phyloP scores from a whole-genome alignment of 768 basidiomycete species.

The Candolleomyces efflorescens region DNA sequence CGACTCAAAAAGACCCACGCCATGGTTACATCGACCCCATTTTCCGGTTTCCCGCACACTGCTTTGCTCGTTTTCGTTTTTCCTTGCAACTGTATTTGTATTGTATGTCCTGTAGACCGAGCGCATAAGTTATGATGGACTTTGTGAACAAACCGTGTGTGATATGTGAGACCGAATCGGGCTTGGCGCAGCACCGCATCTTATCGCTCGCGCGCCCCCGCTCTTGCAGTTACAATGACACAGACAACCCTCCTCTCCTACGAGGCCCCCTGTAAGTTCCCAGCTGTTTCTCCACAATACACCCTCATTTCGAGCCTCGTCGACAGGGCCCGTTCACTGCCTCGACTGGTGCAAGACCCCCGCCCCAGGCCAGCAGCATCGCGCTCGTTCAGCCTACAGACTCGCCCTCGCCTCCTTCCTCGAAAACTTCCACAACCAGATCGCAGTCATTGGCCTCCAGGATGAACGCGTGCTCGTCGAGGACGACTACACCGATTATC shows the following conservation, averaged over 20 bases:
- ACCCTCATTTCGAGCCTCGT: not conserved
- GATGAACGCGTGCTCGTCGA: slow-evolving; percentile 87
- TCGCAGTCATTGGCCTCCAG: slow-evolving; percentile 73
- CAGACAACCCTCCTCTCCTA: slow-evolving; percentile 75
- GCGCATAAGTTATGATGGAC: not conserved
- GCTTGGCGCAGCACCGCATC: not conserved
- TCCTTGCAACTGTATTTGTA: slow-evolving; percentile 1
- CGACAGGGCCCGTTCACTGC: slow-evolving; percentile 78
- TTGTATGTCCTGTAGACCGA: not conserved
- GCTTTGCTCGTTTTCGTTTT: slow-evolving; percentile 5
- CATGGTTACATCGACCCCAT: not conserved
- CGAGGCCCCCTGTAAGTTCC: slow-evolving; percentile 75
- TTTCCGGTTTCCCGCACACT: not conserved
- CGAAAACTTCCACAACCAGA: slow-evolving; percentile 80
- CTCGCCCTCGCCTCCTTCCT: slow-evolving; percentile 82
- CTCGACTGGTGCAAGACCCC: slow-evolving; percentile 87
- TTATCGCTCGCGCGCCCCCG: not conserved
- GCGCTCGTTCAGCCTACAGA: slow-evolving; percentile 76
- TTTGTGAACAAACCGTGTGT: not conserved
- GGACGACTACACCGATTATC: slow-evolving; percentile 77
- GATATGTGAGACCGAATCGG: not conserved
- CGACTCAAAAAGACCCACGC: not conserved
- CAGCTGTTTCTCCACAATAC: not conserved
- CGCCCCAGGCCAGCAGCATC: slow-evolving; percentile 65
- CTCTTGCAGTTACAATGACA: slow-evolving; percentile 41